These are phyloP conservation scores for Corylus americana DNA, from an alignment of 306 rosid genomes.

Conservation along the genomic window DNA sequence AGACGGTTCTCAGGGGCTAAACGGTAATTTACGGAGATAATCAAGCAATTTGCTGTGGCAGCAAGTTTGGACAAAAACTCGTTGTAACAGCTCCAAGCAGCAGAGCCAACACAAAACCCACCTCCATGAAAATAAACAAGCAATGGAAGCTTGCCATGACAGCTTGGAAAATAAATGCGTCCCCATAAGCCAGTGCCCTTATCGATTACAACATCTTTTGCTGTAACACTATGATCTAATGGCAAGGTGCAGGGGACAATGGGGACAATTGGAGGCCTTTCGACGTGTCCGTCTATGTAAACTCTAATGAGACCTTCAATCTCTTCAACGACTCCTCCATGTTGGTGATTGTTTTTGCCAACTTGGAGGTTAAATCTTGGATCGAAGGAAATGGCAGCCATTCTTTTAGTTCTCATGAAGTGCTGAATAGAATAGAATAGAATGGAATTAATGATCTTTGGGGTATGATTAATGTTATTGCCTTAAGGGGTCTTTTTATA, in stretches of 20 bases:
- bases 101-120: constrained; percentile 91
- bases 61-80: constrained; percentile 64
- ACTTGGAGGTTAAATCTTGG: constrained; percentile 37
- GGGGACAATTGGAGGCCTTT: constrained; percentile 64
- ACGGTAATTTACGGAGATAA: constrained; percentile 67
- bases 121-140: constrained; percentile 90
- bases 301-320: constrained; percentile 76
- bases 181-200: constrained; percentile 60
- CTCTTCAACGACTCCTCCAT: constrained; percentile 53
- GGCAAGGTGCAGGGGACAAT: constrained; percentile 46
- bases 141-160: constrained; percentile 41
- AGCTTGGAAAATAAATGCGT: constrained; percentile 58
- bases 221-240: constrained; percentile 39
- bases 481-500: constrained; percentile 46
- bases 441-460: constrained; percentile 10
- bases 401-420: constrained; percentile 33
- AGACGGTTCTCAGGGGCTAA: constrained; percentile 81
- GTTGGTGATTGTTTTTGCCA: constrained; percentile 35
- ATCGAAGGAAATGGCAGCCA: constrained; percentile 63
- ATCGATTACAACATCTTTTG: constrained; percentile 63
- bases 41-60: constrained; percentile 53
- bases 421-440: constrained; percentile 1
- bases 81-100: constrained; percentile 87
- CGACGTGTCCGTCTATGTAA: constrained; percentile 60
- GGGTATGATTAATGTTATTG: constrained; percentile 26